Evolutionary conservation across 441 rosid genomes (phyloP), one percentile per base, ranked within the genome.

Genomic region (Arabidopsis hybrid): DNA sequence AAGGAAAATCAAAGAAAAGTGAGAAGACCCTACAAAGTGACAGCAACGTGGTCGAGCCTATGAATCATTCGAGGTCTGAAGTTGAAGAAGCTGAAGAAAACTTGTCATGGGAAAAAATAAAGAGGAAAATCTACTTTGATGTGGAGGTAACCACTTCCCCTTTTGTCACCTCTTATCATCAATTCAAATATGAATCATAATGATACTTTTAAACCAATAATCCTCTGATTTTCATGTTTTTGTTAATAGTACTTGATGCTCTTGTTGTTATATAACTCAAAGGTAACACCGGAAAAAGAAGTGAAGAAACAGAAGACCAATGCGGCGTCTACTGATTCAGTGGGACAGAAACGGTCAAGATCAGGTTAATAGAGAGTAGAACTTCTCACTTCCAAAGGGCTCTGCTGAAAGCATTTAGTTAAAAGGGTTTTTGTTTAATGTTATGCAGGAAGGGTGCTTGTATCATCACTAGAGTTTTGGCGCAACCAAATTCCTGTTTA

Each of bases 381-480:
- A 21, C 16, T 34, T 64, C 7, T 50, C 53, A 17, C 47, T 52
- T 35, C 36, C 39, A 66, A 53, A 51, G 38, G 16, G 17, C 12
- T 60, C 32, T 3, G 18, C 26, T 34, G 16, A 4, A 14, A 38
- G 21, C 67, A 49, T 57, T 46, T 46, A 18, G 16, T 71, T n/a
- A n/a, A 31, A 39, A 2, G 12, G 38, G n/a, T 36, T 56, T 40
- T 29, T 45, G 61, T 52, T 45, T 80, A 55, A 51, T 57, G 43
- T n/a, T 38, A 69, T 84, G 82, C 87, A 89, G 97, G 97, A 64
- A 84, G 94, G 77, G 57, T 84, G 38, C 91, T 91, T 63, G 60
- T 89, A 61, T 90, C 97, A 76, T 6, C 85, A 7, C 73, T 89
- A 46, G 88, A 91, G 49, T 91, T 80, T 78, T 91, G 95, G 97